Base-by-base conservation (phyloP, 352 stramenopile genomes). In the Globisporangium polare region DNA sequence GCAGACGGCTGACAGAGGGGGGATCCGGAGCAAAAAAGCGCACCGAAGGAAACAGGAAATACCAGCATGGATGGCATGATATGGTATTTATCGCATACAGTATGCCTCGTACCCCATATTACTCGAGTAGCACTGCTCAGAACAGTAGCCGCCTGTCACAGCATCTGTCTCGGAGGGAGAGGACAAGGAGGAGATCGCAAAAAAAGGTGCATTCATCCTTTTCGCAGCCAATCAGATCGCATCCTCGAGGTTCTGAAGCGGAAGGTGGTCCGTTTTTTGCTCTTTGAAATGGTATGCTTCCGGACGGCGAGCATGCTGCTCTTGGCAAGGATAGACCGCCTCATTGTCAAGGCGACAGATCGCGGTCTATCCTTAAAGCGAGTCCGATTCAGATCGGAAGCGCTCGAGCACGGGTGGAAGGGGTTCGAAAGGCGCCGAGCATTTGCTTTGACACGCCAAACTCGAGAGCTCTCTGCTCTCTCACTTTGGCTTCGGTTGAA, bases 391-490 rank as follows among this genome's bases (percentile, higher is more conserved):
- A 33, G 29, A 33, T 33, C n/a, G n/a, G n/a, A n/a, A 13, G 15
- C 12, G 29, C 4, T 17, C 22, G 20, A 31, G 26, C 12, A 52
- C 27, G 47, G 26, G 8, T 53, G 24, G n/a, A 53, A 53, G 27
- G 47, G 24, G 47, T 53, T 39, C 17, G 37, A 43, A 15, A 37
- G 13, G 24, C 46, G 24, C 46, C 47, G n/a, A n/a, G n/a, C 29
- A 53, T 53, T 53, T 53, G 39, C 26, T 53, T 53, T 53, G 47
- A 53, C 47, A 53, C 47, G 47, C 47, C 47, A 53, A 53, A 53
- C 26, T 39, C 24, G 13, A 53, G 43, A 10, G n/a, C 18, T 53
- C 29, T 26, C 24, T 33, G 46, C 46, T 7, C n/a, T 29, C 46
- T 53, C 47, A 24, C 20, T 29, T 62, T 50, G 35, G 58, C 47